Evolutionary conservation across 805 yeast genomes (phyloP).

Genomic region (Candida pini): DNA sequence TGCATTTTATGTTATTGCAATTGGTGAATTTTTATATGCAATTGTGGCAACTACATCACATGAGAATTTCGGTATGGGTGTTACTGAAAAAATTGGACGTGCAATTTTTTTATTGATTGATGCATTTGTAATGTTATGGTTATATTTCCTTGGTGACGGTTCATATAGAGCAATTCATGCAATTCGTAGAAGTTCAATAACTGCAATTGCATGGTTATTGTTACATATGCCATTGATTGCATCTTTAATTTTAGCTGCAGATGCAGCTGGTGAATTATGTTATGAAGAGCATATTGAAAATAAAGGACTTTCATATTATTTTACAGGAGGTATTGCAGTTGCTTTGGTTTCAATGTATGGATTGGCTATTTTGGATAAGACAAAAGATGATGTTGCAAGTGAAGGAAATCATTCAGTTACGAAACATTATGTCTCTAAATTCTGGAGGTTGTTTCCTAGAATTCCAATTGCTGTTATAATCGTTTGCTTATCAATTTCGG

Average conservation of each 20-base stretch:
- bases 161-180: constrained; percentile 46
- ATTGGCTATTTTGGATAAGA: constrained; percentile 40
- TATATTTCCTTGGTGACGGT: constrained; percentile 53
- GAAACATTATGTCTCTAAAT: constrained; percentile 27
- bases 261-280: constrained; percentile 49
- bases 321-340: constrained; percentile 48
- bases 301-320: constrained; percentile 41
- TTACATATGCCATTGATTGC: constrained; percentile 49
- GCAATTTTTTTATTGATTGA: constrained; percentile 43
- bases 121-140: constrained; percentile 45
- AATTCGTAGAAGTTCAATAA: constrained; percentile 38
- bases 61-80: constrained; percentile 41
- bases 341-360: constrained; percentile 34
- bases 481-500: constrained; percentile 9
- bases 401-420: constrained; percentile 24
- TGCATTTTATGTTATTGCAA: constrained; percentile 56
- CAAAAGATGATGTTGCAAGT: constrained; percentile 29
- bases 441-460: constrained; percentile 15
- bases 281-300: constrained; percentile 27
- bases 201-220: constrained; percentile 43
- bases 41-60: constrained; percentile 37
- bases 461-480: constrained; percentile 4
- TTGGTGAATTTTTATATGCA: constrained; percentile 57
- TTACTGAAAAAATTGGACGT: constrained; percentile 38
- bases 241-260: constrained; percentile 49